phyloP scores from a whole-genome alignment of 2,329 filamentous ascomycete species.

The Phialophora verrucosa region DNA sequence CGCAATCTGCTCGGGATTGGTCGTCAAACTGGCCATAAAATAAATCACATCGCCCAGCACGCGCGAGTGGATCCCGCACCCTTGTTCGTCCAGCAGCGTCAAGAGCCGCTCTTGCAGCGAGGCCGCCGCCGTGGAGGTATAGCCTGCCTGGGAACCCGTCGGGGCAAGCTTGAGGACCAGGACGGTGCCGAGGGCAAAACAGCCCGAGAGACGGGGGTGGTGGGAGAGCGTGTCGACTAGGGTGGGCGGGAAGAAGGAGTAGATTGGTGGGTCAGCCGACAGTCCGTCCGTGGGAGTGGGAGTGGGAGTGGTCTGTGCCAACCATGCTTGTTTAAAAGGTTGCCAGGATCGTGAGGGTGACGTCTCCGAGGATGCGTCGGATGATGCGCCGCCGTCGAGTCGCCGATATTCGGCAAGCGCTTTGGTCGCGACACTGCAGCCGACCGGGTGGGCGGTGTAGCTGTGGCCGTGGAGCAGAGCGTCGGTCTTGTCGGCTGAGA shows the following conservation, averaged over 20 bases:
- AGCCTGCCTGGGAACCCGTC: slow-evolving; percentile 60
- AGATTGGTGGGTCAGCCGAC: slow-evolving; percentile 47
- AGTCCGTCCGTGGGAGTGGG: not conserved
- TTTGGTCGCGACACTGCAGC: slow-evolving; percentile 77
- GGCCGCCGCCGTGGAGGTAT: slow-evolving; percentile 62
- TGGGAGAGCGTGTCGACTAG: slow-evolving; percentile 67
- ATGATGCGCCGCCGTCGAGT: slow-evolving; percentile 57
- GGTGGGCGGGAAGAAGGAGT: slow-evolving; percentile 72
- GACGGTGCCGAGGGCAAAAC: slow-evolving; percentile 76
- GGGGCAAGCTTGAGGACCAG: slow-evolving; percentile 66
- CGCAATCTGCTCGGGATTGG: slow-evolving; percentile 46
- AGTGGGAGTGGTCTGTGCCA: not conserved
- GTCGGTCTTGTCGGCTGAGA: slow-evolving; percentile 74
- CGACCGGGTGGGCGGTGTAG: slow-evolving; percentile 83
- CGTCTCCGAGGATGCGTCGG: not conserved
- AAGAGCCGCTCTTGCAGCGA: slow-evolving; percentile 58
- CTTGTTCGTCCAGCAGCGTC: slow-evolving; percentile 46
- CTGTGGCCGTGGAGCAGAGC: slow-evolving; percentile 83
- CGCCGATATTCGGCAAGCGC: slow-evolving; percentile 65
- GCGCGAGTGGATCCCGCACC: slow-evolving; percentile 62
- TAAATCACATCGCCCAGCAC: slow-evolving; percentile 67
- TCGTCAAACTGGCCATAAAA: slow-evolving; percentile 64
- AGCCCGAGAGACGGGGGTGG: slow-evolving; percentile 62
- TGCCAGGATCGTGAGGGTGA: slow-evolving; percentile 1
- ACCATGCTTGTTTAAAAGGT: slow-evolving; percentile 3